Evolutionary conservation across 1,284 basidiomycete genomes (phyloP).

Genomic region (Ceratobasidium sp.): DNA sequence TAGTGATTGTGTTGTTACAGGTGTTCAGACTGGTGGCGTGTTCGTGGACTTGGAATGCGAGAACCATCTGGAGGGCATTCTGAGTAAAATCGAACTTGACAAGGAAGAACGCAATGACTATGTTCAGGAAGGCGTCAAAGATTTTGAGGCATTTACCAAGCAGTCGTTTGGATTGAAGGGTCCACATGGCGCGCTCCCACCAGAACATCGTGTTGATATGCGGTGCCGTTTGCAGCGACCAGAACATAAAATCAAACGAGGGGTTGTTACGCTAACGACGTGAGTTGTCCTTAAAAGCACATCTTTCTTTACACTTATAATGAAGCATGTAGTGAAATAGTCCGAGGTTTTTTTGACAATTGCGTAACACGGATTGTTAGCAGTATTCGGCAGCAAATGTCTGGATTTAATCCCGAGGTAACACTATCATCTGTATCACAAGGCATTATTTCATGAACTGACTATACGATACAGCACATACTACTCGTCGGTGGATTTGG

Average conservation of each 20-base stretch:
- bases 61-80: conserved; percentile 18
- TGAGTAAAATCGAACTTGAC: conserved; percentile 9
- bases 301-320: no score
- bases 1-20: not conserved
- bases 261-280: conserved; percentile 14
- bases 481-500: conserved; percentile 33
- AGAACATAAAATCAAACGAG: conserved; percentile 15
- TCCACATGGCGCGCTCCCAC: not conserved
- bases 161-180: not conserved
- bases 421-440: no score
- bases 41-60: conserved; percentile 44
- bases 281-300: no score
- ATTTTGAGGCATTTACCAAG: conserved; percentile 28
- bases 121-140: conserved; percentile 22
- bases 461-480: conserved; percentile 4
- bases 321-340: no score
- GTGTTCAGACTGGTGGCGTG: conserved; percentile 46
- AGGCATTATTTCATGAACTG: no score
- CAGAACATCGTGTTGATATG: conserved; percentile 30
- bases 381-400: conserved; percentile 39
- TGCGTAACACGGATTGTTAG: conserved; percentile 33
- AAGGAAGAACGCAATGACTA: conserved; percentile 35
- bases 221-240: conserved; percentile 6
- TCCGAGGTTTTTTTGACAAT: conserved; percentile 39
- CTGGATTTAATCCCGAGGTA: conserved; percentile 23